A percentile compares a stretch with the other conserved stretches of the same genome.
Conservation (phyloP, 2,329 filamentous ascomycete species). For the Parafenestella ontariensis region DNA sequence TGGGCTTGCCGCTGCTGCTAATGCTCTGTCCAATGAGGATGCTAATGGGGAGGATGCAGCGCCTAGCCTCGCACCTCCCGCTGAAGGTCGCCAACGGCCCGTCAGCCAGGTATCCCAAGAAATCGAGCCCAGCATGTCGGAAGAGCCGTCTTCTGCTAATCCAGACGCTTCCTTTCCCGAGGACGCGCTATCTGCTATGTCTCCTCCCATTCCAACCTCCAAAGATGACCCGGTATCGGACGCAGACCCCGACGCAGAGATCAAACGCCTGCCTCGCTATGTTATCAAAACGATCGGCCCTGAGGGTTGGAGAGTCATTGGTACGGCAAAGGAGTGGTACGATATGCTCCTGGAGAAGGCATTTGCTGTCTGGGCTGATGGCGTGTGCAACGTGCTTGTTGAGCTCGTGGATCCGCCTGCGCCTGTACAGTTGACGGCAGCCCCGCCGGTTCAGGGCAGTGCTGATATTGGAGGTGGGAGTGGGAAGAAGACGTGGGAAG, state of each 20-base stretch:
- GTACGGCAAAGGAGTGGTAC: slow-evolving; percentile 34
- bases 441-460: neutral
- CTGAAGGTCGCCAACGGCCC: neutral
- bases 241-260: neutral
- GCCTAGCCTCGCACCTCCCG: neutral
- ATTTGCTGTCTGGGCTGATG: slow-evolving; percentile 41
- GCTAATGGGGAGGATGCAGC: neutral
- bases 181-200: neutral
- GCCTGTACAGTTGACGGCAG: neutral
- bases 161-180: neutral
- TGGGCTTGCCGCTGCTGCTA: slow-evolving; percentile 43
- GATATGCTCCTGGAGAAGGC: slow-evolving; percentile 34
- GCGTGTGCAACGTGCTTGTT: slow-evolving; percentile 40
- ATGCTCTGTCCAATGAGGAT: slow-evolving; percentile 30
- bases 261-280: slow-evolving; percentile 15
- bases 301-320: slow-evolving; percentile 30
- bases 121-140: neutral
- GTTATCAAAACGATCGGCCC: slow-evolving; percentile 34
- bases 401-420: slow-evolving; percentile 20
- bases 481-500: neutral
- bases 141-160: neutral
- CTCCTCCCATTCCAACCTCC: neutral
- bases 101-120: neutral
- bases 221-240: neutral
- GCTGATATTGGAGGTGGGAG: neutral